phyloP scores from a whole-genome alignment of 306 rosid species.

The Comarum palustre region DNA sequence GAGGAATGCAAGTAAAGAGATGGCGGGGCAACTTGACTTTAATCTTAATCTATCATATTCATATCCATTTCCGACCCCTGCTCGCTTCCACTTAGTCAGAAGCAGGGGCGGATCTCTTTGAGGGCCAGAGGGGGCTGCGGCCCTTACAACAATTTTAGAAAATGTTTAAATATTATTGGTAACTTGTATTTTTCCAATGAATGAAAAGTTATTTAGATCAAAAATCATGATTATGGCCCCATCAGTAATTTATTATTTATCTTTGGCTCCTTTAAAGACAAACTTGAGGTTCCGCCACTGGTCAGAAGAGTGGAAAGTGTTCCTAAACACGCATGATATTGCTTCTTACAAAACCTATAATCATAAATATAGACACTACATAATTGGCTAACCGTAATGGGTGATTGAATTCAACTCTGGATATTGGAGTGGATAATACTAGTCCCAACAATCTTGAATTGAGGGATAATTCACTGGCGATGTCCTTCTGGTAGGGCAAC shows the following conservation, averaged over 20 bases:
- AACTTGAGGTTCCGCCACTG: no score
- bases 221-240: no score
- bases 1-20: background rate
- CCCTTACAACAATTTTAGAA: no score
- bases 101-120: no score
- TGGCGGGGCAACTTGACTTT: background rate
- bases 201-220: no score
- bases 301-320: background rate
- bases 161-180: no score
- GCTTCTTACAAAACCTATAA: background rate
- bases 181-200: no score
- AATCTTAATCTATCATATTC: background rate
- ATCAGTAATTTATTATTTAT: no score
- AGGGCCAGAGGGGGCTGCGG: no score
- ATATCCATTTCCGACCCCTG: background rate
- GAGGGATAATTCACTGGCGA: slow-evolving; percentile 53
- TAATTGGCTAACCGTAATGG: background rate
- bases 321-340: background rate
- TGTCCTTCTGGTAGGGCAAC: slow-evolving; percentile 93
- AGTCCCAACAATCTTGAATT: slow-evolving; percentile 28
- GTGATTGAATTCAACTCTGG: slow-evolving; percentile 10
- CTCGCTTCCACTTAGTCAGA: background rate
- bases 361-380: slow-evolving; percentile 11
- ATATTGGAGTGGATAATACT: slow-evolving; percentile 26
- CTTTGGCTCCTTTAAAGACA: no score